Percentiles rank a stretch among this genome's conserved stretches.
These are phyloP conservation scores for Wallacemonas sp. DNA, from an alignment of 208 protist species.

Conservation along the genomic window DNA sequence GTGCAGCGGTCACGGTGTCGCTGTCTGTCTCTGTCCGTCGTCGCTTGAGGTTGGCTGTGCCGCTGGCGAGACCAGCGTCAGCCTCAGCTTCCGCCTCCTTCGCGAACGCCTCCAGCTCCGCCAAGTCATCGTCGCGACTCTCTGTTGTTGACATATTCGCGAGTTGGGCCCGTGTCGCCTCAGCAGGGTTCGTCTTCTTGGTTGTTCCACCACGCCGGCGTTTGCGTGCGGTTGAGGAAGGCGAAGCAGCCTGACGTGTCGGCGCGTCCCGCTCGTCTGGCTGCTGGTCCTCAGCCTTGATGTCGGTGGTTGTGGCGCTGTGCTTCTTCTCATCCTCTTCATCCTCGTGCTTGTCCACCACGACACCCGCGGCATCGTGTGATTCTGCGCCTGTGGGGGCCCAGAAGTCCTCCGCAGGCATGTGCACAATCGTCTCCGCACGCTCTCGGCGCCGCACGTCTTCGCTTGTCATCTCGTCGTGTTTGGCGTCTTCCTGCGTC, in stretches of 20 bases:
- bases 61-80: background rate
- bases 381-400: background rate
- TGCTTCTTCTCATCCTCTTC: too few species aligned
- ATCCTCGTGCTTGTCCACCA: too few species aligned
- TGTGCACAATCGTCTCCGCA: constrained; percentile 19
- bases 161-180: too few species aligned
- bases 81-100: background rate
- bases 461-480: constrained; percentile 4
- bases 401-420: constrained; percentile 25
- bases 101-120: constrained; percentile 45
- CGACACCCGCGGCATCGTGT: too few species aligned
- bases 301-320: too few species aligned
- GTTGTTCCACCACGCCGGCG: background rate
- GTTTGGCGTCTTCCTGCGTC: constrained; percentile 2
- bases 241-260: too few species aligned
- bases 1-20: background rate
- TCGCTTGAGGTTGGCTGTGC: background rate
- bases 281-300: background rate
- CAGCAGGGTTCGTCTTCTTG: constrained; percentile 10
- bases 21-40: background rate
- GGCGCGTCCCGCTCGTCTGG: too few species aligned
- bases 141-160: constrained; percentile 32
- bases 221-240: too few species aligned
- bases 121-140: constrained; percentile 51
- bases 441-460: constrained; percentile 19